phyloP scores from a whole-genome alignment of 1,284 basidiomycete species.

The Microbotryomycetes sp. region DNA sequence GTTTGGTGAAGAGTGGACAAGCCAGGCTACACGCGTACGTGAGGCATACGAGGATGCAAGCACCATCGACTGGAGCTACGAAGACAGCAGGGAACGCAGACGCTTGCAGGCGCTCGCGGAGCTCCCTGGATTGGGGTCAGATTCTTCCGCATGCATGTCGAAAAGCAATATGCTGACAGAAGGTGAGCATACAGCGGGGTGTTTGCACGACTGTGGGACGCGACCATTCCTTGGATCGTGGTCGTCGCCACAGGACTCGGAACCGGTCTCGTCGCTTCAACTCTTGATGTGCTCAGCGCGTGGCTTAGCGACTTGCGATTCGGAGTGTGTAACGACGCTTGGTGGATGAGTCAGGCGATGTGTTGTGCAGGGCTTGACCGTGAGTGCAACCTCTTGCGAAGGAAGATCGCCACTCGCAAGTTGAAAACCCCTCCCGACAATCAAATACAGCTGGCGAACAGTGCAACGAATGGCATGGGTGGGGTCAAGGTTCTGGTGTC shows the following conservation, averaged over 20 bases:
- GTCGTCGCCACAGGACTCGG: constrained; percentile 49
- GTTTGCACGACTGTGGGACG: constrained; percentile 53
- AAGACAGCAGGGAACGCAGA: constrained; percentile 58
- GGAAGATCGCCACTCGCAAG: too few species aligned
- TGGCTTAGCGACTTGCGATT: constrained; percentile 66
- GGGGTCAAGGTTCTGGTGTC: constrained; percentile 20
- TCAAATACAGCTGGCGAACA: constrained; percentile 53
- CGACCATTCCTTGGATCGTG: constrained; percentile 58
- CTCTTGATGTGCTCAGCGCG: constrained; percentile 63
- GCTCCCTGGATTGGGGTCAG: constrained; percentile 51
- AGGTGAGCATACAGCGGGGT: constrained; percentile 26
- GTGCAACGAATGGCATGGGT: constrained; percentile 63
- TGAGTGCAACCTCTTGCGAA: too few species aligned
- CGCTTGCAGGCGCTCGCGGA: constrained; percentile 50
- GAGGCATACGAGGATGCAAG: background rate
- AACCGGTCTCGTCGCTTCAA: constrained; percentile 57
- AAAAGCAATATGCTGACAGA: too few species aligned
- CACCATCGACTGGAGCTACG: constrained; percentile 56
- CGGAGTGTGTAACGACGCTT: constrained; percentile 60
- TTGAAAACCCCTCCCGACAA: too few species aligned
- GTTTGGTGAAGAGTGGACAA: background rate
- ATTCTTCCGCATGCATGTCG: too few species aligned
- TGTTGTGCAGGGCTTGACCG: constrained; percentile 68
- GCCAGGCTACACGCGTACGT: background rate
- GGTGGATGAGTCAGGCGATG: constrained; percentile 63